A percentile compares a stretch with the other conserved stretches of the same genome.
phyloP scores from a whole-genome alignment of 2,329 filamentous ascomycete genomes.

The Apiospora sp. region DNA sequence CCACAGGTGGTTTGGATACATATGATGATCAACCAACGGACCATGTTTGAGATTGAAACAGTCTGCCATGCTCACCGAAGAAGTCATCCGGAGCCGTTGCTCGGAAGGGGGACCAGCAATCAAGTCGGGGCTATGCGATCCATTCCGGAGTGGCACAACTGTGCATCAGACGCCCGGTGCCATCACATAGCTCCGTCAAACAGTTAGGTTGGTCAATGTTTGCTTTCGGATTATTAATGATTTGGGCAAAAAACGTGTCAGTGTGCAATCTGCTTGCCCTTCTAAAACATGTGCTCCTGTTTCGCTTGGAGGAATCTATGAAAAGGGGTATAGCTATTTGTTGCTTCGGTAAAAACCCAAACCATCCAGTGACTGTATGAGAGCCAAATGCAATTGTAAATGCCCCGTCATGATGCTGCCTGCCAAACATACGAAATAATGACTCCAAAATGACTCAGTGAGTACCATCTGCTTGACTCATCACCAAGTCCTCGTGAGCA shows the following conservation, averaged over 20 bases:
- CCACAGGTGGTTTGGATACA: neutral
- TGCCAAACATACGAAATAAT: neutral
- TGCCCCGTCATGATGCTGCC: neutral
- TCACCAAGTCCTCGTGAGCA: slow-evolving; percentile 37
- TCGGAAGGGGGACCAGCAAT: slow-evolving; percentile 1
- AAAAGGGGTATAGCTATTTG: neutral
- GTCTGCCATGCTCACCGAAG: neutral
- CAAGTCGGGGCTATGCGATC: neutral
- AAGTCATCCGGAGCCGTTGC: neutral
- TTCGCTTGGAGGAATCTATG: neutral
- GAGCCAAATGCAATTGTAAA: neutral
- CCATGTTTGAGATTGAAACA: too few relatives aligned
- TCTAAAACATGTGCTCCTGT: neutral
- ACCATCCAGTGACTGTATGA: neutral
- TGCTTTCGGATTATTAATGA: neutral
- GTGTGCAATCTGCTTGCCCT: neutral
- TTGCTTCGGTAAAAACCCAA: neutral
- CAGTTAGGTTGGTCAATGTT: neutral
- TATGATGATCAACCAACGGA: too few relatives aligned
- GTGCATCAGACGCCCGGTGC: neutral
- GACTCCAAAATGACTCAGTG: slow-evolving; percentile 17
- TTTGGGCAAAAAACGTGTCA: neutral
- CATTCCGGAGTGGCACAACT: neutral
- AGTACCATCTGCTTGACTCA: slow-evolving; percentile 24
- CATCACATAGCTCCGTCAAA: slow-evolving; percentile 6